A percentile compares a stretch with the other conserved stretches of the same genome.
phyloP scores from a whole-genome alignment of 1,139 yeast species.

The Debaryomyces fabryi region DNA sequence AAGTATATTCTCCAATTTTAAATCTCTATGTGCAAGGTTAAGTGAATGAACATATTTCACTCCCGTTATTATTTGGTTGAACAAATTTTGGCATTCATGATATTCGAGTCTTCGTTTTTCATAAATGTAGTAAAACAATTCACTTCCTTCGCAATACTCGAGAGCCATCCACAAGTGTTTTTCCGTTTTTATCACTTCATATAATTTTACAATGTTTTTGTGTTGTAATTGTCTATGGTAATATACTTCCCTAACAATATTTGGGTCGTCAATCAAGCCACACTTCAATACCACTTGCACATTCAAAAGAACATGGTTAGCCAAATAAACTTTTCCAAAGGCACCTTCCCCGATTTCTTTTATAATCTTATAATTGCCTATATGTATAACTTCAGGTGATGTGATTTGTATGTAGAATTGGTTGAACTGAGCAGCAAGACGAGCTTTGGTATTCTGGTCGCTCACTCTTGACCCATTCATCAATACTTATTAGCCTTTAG shows the following conservation, averaged over 20 bases:
- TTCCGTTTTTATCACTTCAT: slow-evolving; percentile 85
- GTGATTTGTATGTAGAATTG: slow-evolving; percentile 60
- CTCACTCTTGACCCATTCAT: slow-evolving; percentile 25
- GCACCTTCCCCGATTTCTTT: slow-evolving; percentile 86
- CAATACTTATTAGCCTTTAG: neutral
- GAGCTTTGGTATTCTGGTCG: slow-evolving; percentile 41
- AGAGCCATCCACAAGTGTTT: slow-evolving; percentile 81
- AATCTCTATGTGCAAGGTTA: slow-evolving; percentile 86
- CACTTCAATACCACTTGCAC: slow-evolving; percentile 84
- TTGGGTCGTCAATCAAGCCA: slow-evolving; percentile 81
- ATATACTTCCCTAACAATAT: slow-evolving; percentile 88
- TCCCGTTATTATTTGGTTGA: slow-evolving; percentile 80
- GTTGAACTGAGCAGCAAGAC: slow-evolving; percentile 66
- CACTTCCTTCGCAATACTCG: slow-evolving; percentile 91
- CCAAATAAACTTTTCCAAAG: slow-evolving; percentile 89
- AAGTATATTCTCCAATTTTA: slow-evolving; percentile 83
- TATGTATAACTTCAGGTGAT: slow-evolving; percentile 54
- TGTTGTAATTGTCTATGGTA: slow-evolving; percentile 85
- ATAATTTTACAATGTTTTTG: slow-evolving; percentile 80
- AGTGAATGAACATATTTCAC: slow-evolving; percentile 82
- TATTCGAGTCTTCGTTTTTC: slow-evolving; percentile 55
- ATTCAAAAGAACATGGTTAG: slow-evolving; percentile 71
- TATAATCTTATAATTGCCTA: slow-evolving; percentile 76
- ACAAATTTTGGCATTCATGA: slow-evolving; percentile 59
- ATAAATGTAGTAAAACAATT: slow-evolving; percentile 73